These are phyloP conservation scores for Dendryphion nanum DNA, from an alignment of 2,329 filamentous ascomycete species.

Conservation along the genomic window DNA sequence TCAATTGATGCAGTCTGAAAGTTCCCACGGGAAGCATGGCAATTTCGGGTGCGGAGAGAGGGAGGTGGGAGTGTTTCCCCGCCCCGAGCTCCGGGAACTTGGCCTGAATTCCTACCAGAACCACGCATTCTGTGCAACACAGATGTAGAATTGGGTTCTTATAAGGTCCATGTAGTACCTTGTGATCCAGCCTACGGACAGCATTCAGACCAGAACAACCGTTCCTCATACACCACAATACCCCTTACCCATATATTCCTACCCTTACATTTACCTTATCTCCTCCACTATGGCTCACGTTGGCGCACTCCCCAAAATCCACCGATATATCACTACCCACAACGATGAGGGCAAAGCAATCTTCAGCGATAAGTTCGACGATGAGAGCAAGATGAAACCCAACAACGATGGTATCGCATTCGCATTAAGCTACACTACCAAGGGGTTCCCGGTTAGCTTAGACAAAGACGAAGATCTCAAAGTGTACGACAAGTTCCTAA, in stretches of 20 bases:
- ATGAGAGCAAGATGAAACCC: constrained; percentile 36
- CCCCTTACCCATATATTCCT: background rate
- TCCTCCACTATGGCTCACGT: constrained; percentile 28
- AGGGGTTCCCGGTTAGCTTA: constrained; percentile 48
- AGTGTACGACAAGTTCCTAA: constrained; percentile 46
- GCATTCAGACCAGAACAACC: too few species aligned
- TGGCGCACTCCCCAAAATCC: constrained; percentile 29
- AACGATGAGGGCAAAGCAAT: constrained; percentile 35
- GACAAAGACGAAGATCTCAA: constrained; percentile 47
- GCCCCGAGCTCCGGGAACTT: too few species aligned
- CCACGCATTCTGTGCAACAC: too few species aligned
- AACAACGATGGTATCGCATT: constrained; percentile 49
- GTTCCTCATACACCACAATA: too few species aligned
- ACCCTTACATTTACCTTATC: background rate
- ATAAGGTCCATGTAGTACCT: too few species aligned
- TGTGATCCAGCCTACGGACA: too few species aligned
- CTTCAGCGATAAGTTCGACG: constrained; percentile 35
- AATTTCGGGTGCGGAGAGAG: too few species aligned
- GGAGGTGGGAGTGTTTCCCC: too few species aligned
- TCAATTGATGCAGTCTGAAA: too few species aligned
- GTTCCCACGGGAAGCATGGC: too few species aligned
- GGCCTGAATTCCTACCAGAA: too few species aligned
- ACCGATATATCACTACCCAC: constrained; percentile 40
- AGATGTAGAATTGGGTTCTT: too few species aligned
- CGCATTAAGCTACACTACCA: constrained; percentile 51